A percentile compares a stretch with the other conserved stretches of the same genome.
These are phyloP conservation scores for Durusdinium trenchii DNA, from an alignment of 73 alveolate genomes.

Conservation along the genomic window DNA sequence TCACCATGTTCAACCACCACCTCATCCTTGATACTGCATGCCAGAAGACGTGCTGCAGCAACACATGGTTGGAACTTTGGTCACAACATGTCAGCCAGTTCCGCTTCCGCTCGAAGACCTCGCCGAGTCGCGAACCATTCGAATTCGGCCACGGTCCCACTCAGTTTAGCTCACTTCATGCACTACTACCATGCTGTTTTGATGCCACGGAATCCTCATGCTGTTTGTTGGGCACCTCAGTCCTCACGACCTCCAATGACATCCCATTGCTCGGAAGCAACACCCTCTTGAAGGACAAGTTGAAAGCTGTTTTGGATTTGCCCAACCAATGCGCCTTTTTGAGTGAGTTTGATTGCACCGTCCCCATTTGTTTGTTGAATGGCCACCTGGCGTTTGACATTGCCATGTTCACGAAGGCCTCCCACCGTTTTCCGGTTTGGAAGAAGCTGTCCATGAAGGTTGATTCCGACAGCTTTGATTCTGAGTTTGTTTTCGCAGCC, in stretches of 20 bases:
- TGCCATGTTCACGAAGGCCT: not conserved
- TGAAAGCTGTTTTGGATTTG: not conserved
- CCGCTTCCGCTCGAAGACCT: not conserved
- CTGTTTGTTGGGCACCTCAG: not conserved
- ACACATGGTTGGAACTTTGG: not conserved
- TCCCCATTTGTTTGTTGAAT: not conserved
- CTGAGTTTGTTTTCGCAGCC: not conserved
- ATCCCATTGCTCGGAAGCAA: too few relatives aligned
- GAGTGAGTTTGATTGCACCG: not conserved
- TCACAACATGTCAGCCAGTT: too few relatives aligned
- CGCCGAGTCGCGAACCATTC: not conserved
- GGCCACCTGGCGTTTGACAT: not conserved
- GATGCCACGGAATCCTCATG: not conserved
- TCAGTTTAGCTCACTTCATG: not conserved
- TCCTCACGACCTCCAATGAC: not conserved
- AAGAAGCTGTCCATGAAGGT: not conserved
- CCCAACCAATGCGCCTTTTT: not conserved
- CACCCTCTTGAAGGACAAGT: not conserved
- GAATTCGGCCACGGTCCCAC: not conserved
- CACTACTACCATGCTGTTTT: not conserved
- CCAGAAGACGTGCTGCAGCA: conserved; percentile 3
- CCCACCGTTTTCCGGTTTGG: not conserved
- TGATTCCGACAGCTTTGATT: not conserved
- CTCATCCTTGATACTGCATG: not conserved
- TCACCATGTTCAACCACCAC: not conserved